A percentile compares a stretch with the other conserved stretches of the same genome.
phyloP scores from a whole-genome alignment of 306 rosid genomes.

The Quercus aquifolioides region DNA sequence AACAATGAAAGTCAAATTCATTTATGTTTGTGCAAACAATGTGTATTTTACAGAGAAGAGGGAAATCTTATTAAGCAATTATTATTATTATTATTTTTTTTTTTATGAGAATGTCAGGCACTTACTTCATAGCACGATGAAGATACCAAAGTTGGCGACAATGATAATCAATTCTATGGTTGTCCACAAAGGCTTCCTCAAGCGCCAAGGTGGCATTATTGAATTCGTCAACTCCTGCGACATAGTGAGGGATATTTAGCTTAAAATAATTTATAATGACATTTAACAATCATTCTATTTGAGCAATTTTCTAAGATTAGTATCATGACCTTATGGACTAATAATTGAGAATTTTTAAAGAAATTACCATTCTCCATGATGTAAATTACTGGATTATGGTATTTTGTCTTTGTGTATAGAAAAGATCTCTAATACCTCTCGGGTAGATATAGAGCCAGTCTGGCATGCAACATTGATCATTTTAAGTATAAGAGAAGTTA shows the following conservation, averaged over 20 bases:
- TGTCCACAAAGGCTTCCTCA: constrained; percentile 40
- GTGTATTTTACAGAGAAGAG: neutral
- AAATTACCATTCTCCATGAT: constrained; percentile 63
- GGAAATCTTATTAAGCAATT: too few species aligned
- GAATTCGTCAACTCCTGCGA: constrained; percentile 50
- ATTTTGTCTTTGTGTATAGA: constrained; percentile 42
- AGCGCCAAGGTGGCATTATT: constrained; percentile 33
- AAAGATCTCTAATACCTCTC: constrained; percentile 37
- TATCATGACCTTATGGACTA: too few species aligned
- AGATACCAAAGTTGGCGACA: constrained; percentile 45
- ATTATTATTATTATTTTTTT: too few species aligned
- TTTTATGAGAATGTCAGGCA: too few species aligned
- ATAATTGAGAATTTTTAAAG: too few species aligned
- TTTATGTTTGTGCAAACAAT: neutral
- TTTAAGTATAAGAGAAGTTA: neutral
- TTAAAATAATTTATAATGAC: too few species aligned
- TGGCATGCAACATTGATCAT: constrained; percentile 27
- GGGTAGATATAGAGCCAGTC: constrained; percentile 48
- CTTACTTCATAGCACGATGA: constrained; percentile 46
- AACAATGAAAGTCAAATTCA: neutral
- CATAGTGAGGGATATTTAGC: neutral
- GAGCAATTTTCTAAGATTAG: too few species aligned
- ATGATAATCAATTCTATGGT: constrained; percentile 42
- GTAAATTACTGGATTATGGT: constrained; percentile 47
- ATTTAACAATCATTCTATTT: too few species aligned